Percentiles rank a stretch among this genome's conserved stretches.
These are phyloP conservation scores for Sporothrix protearum DNA, from an alignment of 2,329 filamentous ascomycete species.

Conservation along the genomic window DNA sequence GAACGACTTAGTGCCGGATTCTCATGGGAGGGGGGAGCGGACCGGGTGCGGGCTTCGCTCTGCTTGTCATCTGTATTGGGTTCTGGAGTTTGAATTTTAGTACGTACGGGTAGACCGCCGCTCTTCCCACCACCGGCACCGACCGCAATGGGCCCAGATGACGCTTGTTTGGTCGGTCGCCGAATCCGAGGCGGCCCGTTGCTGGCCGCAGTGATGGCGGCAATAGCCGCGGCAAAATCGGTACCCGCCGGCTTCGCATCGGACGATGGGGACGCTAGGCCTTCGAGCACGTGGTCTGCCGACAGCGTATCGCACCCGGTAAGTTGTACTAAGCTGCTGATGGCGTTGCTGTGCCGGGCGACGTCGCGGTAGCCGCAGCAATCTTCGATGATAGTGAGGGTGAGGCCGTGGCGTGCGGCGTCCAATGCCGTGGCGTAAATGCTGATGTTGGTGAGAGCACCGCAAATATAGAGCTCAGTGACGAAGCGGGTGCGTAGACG, in stretches of 20 bases:
- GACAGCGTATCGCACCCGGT: conserved; percentile 67
- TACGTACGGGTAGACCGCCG: conserved; percentile 29
- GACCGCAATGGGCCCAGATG: conserved; percentile 12
- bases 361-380: conserved; percentile 78
- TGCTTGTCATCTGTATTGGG: conserved; percentile 15
- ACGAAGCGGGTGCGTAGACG: conserved; percentile 80
- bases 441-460: conserved; percentile 79
- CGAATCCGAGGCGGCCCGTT: conserved; percentile 16
- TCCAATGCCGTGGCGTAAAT: conserved; percentile 90
- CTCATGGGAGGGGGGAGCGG: not conserved
- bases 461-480: conserved; percentile 85
- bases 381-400: conserved; percentile 83
- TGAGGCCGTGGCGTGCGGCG: conserved; percentile 79
- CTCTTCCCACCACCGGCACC: not conserved
- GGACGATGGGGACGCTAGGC: conserved; percentile 15
- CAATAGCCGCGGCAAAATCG: conserved; percentile 18
- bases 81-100: conserved; percentile 21
- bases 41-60: not conserved
- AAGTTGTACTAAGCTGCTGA: conserved; percentile 67
- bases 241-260: not conserved
- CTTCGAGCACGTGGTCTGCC: conserved; percentile 54
- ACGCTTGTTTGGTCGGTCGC: conserved; percentile 7
- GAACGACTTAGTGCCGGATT: conserved; percentile 26
- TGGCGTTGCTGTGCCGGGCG: conserved; percentile 64
- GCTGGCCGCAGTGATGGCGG: conserved; percentile 22